Percentiles rank a stretch among this genome's conserved stretches.
phyloP scores from a whole-genome alignment of 805 yeast species.

The Maudiozyma saulgeensis region DNA sequence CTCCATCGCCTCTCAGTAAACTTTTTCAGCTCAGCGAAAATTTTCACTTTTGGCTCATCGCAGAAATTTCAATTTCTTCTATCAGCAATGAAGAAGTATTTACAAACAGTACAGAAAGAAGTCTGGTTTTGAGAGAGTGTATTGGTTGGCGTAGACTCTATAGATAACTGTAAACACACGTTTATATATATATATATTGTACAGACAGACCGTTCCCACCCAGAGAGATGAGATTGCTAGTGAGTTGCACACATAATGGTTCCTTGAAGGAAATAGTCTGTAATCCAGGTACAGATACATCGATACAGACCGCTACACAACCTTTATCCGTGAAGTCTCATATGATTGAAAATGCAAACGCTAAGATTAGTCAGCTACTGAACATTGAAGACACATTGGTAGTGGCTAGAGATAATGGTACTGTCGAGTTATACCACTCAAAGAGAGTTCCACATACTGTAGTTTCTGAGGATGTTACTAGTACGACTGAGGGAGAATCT shows the following conservation, averaged over 20 bases:
- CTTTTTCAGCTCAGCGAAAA: no score
- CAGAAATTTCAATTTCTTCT: no score
- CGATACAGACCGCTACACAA: slow-evolving; percentile 53
- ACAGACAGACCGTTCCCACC: no score
- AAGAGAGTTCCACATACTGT: slow-evolving; percentile 7
- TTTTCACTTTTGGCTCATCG: no score
- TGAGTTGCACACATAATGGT: slow-evolving; percentile 60
- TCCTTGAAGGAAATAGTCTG: slow-evolving; percentile 56
- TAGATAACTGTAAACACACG: no score
- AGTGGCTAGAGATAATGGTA: slow-evolving; percentile 35
- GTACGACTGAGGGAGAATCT: not conserved
- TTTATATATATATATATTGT: no score
- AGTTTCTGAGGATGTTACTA: no score
- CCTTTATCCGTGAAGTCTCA: slow-evolving; percentile 47
- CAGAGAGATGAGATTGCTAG: slow-evolving; percentile 46
- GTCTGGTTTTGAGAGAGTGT: no score
- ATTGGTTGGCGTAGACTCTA: no score
- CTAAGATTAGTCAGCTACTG: no score
- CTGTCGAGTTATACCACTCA: slow-evolving; percentile 33
- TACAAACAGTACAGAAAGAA: no score
- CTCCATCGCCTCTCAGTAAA: not conserved
- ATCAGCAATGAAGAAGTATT: no score
- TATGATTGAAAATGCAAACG: slow-evolving; percentile 31
- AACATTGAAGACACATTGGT: not conserved
- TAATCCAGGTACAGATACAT: slow-evolving; percentile 67